phyloP scores from a whole-genome alignment of 352 stramenopile genomes.

The Phytophthora hibernalis region DNA sequence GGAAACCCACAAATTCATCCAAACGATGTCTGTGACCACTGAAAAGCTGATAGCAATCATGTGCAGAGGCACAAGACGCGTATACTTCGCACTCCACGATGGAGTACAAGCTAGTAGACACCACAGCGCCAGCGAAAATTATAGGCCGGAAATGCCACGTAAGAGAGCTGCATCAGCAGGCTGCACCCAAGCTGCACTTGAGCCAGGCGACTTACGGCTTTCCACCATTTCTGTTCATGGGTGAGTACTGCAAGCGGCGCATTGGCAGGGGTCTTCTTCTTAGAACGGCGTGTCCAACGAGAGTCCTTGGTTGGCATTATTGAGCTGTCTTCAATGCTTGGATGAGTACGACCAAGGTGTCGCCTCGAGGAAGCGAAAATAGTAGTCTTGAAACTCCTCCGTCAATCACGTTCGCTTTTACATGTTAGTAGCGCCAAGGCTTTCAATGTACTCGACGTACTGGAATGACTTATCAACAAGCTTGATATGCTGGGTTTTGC shows the following conservation, averaged over 20 bases:
- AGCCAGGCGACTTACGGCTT: slow-evolving; percentile 43
- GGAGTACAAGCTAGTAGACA: slow-evolving; percentile 63
- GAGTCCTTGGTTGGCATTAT: slow-evolving; percentile 22
- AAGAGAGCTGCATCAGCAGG: slow-evolving; percentile 82
- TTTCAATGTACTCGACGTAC: slow-evolving; percentile 63
- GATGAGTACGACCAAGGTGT: background rate
- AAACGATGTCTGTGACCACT: slow-evolving; percentile 75
- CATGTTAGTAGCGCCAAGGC: slow-evolving; percentile 12
- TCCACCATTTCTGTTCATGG: slow-evolving; percentile 54
- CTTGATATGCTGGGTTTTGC: slow-evolving; percentile 37
- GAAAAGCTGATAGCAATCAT: slow-evolving; percentile 59
- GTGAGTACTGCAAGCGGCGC: slow-evolving; percentile 10
- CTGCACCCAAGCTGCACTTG: slow-evolving; percentile 61
- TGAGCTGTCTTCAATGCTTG: background rate
- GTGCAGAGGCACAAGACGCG: slow-evolving; percentile 57
- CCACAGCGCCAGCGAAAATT: slow-evolving; percentile 81
- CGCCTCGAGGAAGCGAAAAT: slow-evolving; percentile 21
- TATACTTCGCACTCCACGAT: slow-evolving; percentile 56
- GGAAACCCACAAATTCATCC: slow-evolving; percentile 80
- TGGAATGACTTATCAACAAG: slow-evolving; percentile 46
- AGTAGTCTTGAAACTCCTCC: slow-evolving; percentile 30
- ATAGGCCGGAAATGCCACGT: slow-evolving; percentile 83
- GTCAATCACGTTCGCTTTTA: slow-evolving; percentile 12
- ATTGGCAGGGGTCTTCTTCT: slow-evolving; percentile 26
- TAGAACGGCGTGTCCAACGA: slow-evolving; percentile 9